Conservation (phyloP, 2,329 filamentous ascomycete species). For the Alternaria triticina region DNA sequence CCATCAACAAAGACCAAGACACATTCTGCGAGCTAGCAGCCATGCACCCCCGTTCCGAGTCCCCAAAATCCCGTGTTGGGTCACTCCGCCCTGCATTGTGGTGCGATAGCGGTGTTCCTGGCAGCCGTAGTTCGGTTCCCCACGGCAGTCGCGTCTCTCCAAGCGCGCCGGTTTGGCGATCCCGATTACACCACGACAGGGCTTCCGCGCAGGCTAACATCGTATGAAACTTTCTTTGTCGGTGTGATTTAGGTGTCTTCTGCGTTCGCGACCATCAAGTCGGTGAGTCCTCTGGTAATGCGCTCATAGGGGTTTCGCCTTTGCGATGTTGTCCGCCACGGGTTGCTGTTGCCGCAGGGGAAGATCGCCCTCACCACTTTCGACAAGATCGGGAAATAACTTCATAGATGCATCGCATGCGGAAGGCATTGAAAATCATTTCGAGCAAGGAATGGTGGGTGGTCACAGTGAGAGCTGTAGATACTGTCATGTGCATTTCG, state of each 20-base stretch:
- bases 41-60: conserved; percentile 7
- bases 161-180: not conserved
- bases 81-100: conserved; percentile 1
- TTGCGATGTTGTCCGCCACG: not conserved
- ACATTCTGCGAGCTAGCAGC: not conserved
- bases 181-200: conserved; percentile 18
- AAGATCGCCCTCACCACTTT: not conserved
- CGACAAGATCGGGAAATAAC: not conserved
- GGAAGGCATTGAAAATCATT: not conserved
- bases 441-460: not conserved
- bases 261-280: not conserved
- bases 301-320: not conserved
- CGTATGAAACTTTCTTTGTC: not conserved
- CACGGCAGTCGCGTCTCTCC: conserved; percentile 15
- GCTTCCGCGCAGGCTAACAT: not conserved
- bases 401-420: not conserved
- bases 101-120: conserved; percentile 8
- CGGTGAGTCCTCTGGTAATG: not conserved
- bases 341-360: not conserved
- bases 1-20: conserved; percentile 8
- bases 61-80: not conserved
- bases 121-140: conserved; percentile 20
- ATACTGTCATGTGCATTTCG: not conserved
- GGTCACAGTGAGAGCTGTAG: not conserved
- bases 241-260: not conserved